Conservation (phyloP, 106 monocot species). For the Allium cepa region DNA sequence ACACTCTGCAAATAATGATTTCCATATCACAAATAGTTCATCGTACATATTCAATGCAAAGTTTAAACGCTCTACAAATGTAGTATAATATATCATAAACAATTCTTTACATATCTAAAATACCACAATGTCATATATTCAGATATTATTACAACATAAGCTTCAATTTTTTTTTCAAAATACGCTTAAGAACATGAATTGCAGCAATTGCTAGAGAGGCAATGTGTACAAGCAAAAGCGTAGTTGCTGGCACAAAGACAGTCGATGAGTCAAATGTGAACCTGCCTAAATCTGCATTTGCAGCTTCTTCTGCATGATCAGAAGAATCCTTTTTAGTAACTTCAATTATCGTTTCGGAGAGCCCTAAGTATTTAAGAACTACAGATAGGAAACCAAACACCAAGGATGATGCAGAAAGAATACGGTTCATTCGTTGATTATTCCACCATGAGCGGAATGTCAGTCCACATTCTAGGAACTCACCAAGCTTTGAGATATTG, state of each 20-base stretch:
- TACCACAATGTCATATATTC: too few relatives aligned
- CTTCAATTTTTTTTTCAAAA: too few relatives aligned
- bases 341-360: constrained; percentile 46
- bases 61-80: too few relatives aligned
- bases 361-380: constrained; percentile 29
- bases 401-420: constrained; percentile 16
- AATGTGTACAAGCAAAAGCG: constrained; percentile 25
- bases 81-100: too few relatives aligned
- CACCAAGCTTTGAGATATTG: constrained; percentile 16
- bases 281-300: constrained; percentile 9
- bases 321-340: constrained; percentile 36
- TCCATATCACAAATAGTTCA: too few relatives aligned
- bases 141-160: too few relatives aligned
- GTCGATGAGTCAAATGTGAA: constrained; percentile 63
- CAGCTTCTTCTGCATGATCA: neutral
- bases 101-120: too few relatives aligned
- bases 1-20: too few relatives aligned
- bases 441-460: constrained; percentile 47
- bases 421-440: constrained; percentile 47
- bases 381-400: constrained; percentile 37
- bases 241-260: constrained; percentile 32
- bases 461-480: constrained; percentile 28
- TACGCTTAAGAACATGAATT: neutral
- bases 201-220: constrained; percentile 12
- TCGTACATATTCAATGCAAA: too few relatives aligned